phyloP scores from a whole-genome alignment of 495 filamentous ascomycete genomes.

The Sabuloglossum arenarium region DNA sequence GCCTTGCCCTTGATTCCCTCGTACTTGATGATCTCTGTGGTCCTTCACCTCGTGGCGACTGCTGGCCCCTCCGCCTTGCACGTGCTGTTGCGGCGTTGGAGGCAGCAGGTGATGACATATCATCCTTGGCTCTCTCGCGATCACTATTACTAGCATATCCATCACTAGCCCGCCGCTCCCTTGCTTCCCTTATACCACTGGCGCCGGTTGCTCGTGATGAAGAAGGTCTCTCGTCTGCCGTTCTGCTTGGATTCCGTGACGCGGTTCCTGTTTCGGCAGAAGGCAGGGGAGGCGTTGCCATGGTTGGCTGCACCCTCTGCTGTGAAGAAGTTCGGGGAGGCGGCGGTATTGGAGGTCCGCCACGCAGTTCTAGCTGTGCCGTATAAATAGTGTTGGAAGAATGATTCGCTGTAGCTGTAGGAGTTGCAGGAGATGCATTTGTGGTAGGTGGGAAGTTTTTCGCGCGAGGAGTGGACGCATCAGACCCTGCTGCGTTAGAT shows the following conservation, averaged over 20 bases:
- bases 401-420: background rate
- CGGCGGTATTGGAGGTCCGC: slow-evolving; percentile 6
- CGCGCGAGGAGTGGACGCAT: background rate
- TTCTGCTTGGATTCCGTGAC: background rate
- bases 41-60: slow-evolving; percentile 25
- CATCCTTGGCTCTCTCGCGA: slow-evolving; percentile 1
- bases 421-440: background rate
- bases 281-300: background rate
- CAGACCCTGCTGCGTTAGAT: background rate
- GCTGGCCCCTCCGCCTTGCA: slow-evolving; percentile 15
- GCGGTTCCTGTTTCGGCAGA: background rate
- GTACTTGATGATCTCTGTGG: slow-evolving; percentile 26
- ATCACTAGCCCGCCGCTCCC: background rate
- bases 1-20: slow-evolving; percentile 25
- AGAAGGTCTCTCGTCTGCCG: slow-evolving; percentile 2
- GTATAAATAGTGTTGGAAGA: background rate
- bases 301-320: background rate
- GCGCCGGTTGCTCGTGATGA: slow-evolving; percentile 1
- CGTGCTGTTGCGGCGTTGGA: background rate
- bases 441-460: background rate
- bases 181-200: background rate
- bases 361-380: background rate
- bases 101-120: background rate
- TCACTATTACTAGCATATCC: background rate
- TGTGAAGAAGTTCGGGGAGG: slow-evolving; percentile 7